Evolutionary conservation across 83 land plant species (phyloP).

Genomic region (Thuja plicata): DNA sequence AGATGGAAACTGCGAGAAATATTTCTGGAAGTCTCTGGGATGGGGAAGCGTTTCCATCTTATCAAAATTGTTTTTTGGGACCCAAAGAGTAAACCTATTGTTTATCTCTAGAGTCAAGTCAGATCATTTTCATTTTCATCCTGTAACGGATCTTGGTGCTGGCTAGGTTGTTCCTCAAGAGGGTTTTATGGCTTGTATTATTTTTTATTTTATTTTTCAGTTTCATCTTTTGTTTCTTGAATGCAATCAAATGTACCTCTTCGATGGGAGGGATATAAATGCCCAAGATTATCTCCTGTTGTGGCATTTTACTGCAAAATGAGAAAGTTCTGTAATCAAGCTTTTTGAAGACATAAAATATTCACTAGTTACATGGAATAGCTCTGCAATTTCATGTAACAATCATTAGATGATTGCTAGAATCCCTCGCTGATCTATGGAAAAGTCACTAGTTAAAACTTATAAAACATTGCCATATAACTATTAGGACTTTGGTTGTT

Average conservation of each 20-base stretch:
- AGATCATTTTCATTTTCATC: not conserved
- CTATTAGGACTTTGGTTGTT: not conserved
- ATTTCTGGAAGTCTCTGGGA: not conserved
- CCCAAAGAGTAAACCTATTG: not conserved
- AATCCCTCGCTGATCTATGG: not conserved
- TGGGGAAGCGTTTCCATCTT: not conserved
- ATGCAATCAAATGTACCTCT: not conserved
- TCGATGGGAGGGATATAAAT: not conserved
- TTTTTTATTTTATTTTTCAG: not conserved
- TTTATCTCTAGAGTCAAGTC: not conserved
- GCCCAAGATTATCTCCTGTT: not conserved
- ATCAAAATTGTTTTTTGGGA: not conserved
- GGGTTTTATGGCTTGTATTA: not conserved
- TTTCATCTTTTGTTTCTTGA: not conserved
- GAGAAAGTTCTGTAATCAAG: not conserved
- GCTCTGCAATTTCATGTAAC: not conserved
- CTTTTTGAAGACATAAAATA: not conserved
- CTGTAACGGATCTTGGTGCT: not conserved
- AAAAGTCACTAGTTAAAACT: not conserved
- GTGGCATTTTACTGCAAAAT: not conserved
- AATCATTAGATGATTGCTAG: not conserved
- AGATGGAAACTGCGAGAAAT: not conserved
- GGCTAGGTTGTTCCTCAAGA: not conserved
- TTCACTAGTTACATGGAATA: not conserved
- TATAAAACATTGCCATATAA: not conserved